Evolutionary conservation across 352 stramenopile genomes (phyloP).

Genomic region (Globisporangium emineosum): DNA sequence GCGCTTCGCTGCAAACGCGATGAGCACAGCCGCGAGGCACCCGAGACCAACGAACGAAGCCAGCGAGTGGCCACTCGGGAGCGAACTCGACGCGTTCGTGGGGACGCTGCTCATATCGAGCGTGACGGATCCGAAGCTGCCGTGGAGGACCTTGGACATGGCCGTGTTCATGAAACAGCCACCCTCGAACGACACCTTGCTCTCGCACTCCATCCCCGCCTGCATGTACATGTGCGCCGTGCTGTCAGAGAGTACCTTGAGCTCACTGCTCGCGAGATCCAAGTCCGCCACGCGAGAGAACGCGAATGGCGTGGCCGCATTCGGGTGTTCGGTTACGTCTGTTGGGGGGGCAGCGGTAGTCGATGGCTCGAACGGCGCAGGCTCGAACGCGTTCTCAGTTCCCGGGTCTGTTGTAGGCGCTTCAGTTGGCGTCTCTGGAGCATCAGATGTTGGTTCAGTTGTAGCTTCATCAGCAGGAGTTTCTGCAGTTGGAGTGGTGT

Average conservation of each 20-base stretch:
- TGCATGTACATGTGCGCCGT: conserved; percentile 10
- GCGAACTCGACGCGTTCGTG: neutral
- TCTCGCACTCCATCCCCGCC: conserved; percentile 5
- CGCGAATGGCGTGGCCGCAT: neutral
- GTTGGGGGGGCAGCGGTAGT: neutral
- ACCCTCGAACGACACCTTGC: neutral
- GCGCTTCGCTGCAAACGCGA: conserved; percentile 5
- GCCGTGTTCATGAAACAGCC: conserved; percentile 13
- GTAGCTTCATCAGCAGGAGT: neutral
- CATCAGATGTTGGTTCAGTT: neutral
- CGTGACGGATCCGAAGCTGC: neutral
- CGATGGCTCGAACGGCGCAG: neutral
- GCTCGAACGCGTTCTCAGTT: neutral
- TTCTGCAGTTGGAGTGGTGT: neutral
- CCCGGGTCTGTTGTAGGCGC: neutral
- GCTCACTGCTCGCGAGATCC: neutral
- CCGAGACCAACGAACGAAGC: neutral
- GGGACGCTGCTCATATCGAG: conserved; percentile 4
- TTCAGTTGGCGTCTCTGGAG: neutral
- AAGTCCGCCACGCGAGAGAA: neutral
- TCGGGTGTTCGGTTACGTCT: neutral
- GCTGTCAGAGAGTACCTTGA: conserved; percentile 5
- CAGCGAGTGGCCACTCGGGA: neutral
- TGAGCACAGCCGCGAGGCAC: neutral
- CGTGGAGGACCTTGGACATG: conserved; percentile 10